Conservation (phyloP, 768 basidiomycete species). For the Boletellus emodensis region DNA sequence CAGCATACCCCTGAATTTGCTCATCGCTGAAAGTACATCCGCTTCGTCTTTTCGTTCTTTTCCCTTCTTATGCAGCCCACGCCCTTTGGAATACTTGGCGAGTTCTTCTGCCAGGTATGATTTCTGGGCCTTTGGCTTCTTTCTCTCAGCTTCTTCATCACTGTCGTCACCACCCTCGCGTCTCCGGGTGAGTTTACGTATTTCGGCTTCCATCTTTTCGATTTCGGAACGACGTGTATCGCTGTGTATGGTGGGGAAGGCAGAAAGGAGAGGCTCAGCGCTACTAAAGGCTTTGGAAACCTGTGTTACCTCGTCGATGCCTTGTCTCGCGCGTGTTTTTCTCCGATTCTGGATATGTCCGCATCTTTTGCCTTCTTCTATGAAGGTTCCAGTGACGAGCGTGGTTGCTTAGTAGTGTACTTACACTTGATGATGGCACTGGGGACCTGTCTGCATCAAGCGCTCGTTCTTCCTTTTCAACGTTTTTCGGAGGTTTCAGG, state of each 20-base stretch:
- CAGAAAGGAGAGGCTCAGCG: background rate
- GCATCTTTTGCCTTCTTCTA: constrained; percentile 24
- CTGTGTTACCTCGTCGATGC: constrained; percentile 50
- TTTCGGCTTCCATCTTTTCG: constrained; percentile 83
- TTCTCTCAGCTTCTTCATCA: constrained; percentile 55
- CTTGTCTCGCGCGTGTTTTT: constrained; percentile 71
- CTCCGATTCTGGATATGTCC: constrained; percentile 70
- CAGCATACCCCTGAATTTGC: constrained; percentile 68
- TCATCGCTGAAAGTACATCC: constrained; percentile 64
- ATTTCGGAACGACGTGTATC: constrained; percentile 70
- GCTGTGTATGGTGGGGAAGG: constrained; percentile 32
- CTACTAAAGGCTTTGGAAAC: background rate
- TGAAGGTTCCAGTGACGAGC: background rate
- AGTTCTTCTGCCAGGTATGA: constrained; percentile 81
- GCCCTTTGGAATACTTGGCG: constrained; percentile 70
- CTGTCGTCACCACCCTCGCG: constrained; percentile 56
- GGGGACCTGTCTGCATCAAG: background rate
- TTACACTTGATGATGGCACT: constrained; percentile 16
- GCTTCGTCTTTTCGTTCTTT: constrained; percentile 67
- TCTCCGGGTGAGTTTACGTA: constrained; percentile 69
- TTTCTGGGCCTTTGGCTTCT: constrained; percentile 54
- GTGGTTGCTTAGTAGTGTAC: background rate
- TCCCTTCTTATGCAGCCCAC: constrained; percentile 52
- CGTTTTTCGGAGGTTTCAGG: constrained; percentile 1
- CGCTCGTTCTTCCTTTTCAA: constrained; percentile 1